Evolutionary conservation across 495 filamentous ascomycete genomes (phyloP).

Genomic region (Cercophora scortea): DNA sequence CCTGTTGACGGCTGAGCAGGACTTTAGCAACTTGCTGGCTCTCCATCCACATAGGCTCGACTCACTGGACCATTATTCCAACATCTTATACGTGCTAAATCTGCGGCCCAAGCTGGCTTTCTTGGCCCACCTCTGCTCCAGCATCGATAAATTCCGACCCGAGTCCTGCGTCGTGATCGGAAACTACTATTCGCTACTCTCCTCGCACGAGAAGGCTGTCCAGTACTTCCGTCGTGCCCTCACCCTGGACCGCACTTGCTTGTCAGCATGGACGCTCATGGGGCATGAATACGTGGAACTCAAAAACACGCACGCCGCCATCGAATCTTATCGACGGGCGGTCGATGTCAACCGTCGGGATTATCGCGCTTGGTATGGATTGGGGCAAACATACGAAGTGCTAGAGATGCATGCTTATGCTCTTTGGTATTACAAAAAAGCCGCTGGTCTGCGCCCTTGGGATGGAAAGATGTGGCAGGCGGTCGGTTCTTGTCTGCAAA

Average conservation of each 20-base stretch:
- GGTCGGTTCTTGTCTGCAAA: slow-evolving; percentile 81
- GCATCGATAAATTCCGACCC: slow-evolving; percentile 90
- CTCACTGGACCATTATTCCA: slow-evolving; percentile 87
- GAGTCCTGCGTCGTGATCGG: slow-evolving; percentile 96
- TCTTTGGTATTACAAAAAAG: slow-evolving; percentile 94
- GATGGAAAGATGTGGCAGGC: slow-evolving; percentile 99
- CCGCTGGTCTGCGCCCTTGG: slow-evolving; percentile 80
- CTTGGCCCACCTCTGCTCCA: slow-evolving; percentile 79
- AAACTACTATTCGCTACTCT: slow-evolving; percentile 92
- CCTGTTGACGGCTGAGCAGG: slow-evolving; percentile 73
- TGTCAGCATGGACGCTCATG: slow-evolving; percentile 98
- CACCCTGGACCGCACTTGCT: slow-evolving; percentile 85
- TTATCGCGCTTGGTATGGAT: slow-evolving; percentile 96
- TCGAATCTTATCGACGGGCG: slow-evolving; percentile 92
- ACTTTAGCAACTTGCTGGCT: slow-evolving; percentile 75
- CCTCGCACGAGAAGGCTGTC: slow-evolving; percentile 94
- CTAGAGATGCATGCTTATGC: slow-evolving; percentile 97
- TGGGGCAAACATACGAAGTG: slow-evolving; percentile 95
- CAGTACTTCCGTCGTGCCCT: slow-evolving; percentile 95
- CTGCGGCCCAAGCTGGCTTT: slow-evolving; percentile 82
- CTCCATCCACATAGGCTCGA: slow-evolving; percentile 84
- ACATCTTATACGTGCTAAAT: slow-evolving; percentile 91
- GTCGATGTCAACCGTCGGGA: slow-evolving; percentile 96
- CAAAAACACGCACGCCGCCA: slow-evolving; percentile 98
- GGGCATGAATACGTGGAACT: slow-evolving; percentile 98